Evolutionary conservation across 2,329 filamentous ascomycete genomes (phyloP).

Genomic region (Paraconiothyrium brasiliense): DNA sequence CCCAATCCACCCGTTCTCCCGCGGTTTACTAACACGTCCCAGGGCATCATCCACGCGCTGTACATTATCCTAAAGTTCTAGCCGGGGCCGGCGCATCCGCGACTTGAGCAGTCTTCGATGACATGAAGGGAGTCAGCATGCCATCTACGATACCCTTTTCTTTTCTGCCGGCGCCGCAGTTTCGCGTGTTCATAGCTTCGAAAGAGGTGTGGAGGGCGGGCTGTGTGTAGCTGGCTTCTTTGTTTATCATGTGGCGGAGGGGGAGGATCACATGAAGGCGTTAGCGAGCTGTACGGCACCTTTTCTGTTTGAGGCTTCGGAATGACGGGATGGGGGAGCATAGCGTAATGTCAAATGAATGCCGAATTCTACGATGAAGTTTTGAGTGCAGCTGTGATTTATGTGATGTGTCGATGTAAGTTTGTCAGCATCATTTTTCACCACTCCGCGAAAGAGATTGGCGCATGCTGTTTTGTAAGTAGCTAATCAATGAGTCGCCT

Average conservation of each 20-base stretch:
- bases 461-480: no score
- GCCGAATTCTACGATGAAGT: not conserved
- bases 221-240: conserved; percentile 4
- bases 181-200: not conserved
- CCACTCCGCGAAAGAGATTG: no score
- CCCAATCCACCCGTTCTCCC: not conserved
- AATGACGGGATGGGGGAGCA: conserved; percentile 12
- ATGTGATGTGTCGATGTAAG: no score
- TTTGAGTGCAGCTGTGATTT: not conserved
- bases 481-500: no score
- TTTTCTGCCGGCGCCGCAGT: conserved; percentile 14
- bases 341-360: conserved; percentile 18
- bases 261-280: conserved; percentile 8
- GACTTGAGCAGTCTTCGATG: conserved; percentile 18
- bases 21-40: conserved; percentile 21
- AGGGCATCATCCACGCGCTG: conserved; percentile 86
- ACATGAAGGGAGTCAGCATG: conserved; percentile 19
- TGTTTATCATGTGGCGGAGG: conserved; percentile 7
- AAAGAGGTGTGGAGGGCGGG: not conserved
- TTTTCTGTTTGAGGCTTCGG: conserved; percentile 7
- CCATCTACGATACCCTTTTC: conserved; percentile 48
- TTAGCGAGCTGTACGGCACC: not conserved
- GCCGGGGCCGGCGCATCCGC: conserved; percentile 26
- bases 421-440: no score
- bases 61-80: conserved; percentile 95